These are phyloP conservation scores for Tephrocybe sp. DNA, from an alignment of 768 basidiomycete species.

Conservation along the genomic window DNA sequence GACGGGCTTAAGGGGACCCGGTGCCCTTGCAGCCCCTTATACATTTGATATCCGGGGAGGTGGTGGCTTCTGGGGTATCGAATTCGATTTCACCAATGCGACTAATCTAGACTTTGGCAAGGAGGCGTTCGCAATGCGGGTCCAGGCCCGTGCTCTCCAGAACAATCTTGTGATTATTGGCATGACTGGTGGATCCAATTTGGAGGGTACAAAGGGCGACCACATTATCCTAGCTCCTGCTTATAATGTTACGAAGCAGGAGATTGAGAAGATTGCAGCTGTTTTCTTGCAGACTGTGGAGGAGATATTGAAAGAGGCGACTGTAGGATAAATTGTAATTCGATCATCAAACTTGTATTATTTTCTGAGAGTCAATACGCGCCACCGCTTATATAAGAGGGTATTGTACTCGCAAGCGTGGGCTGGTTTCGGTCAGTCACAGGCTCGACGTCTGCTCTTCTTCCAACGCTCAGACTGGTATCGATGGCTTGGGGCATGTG, in stretches of 20 bases:
- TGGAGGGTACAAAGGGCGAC: conserved; percentile 71
- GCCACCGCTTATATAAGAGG: conserved; percentile 48
- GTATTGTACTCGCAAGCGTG: conserved; percentile 32
- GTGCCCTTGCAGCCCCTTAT: conserved; percentile 58
- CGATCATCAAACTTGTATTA: neutral
- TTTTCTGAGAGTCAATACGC: conserved; percentile 20
- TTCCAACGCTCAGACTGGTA: conserved; percentile 38
- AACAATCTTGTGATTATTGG: conserved; percentile 74
- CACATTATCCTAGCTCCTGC: conserved; percentile 76
- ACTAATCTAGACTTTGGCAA: conserved; percentile 47
- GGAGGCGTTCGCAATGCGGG: conserved; percentile 58
- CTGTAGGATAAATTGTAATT: conserved; percentile 12
- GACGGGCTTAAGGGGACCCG: conserved; percentile 51
- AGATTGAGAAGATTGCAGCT: conserved; percentile 67
- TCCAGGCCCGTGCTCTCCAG: conserved; percentile 67
- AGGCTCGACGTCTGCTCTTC: conserved; percentile 30
- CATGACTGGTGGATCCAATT: conserved; percentile 63
- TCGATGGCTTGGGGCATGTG: conserved; percentile 87
- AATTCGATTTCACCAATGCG: conserved; percentile 68
- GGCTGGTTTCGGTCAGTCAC: conserved; percentile 26
- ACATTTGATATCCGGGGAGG: conserved; percentile 81
- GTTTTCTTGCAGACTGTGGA: conserved; percentile 66
- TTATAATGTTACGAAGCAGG: conserved; percentile 68
- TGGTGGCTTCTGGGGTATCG: conserved; percentile 82
- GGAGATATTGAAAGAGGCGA: conserved; percentile 48